Conservation (phyloP, 441 rosid genomes). For the Euphorbia schlechtendalii region DNA sequence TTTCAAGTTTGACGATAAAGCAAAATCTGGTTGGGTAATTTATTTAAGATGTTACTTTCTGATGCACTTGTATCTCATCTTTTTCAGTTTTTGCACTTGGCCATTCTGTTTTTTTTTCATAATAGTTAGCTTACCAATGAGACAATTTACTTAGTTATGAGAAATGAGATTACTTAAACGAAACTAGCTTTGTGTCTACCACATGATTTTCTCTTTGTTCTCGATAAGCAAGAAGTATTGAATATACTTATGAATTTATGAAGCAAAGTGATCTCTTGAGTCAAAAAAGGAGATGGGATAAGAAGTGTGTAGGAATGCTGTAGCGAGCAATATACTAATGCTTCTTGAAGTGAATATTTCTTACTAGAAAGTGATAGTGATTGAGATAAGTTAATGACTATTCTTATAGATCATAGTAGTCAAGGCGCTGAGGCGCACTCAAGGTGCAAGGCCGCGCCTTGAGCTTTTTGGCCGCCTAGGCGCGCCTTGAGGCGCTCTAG, state of each 20-base stretch:
- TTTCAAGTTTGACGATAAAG: slow-evolving; percentile 80
- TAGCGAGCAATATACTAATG: background rate
- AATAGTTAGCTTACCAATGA: slow-evolving; percentile 1
- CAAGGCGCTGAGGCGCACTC: too few species aligned
- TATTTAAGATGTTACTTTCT: slow-evolving; percentile 23
- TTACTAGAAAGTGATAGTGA: background rate
- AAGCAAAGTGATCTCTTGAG: background rate
- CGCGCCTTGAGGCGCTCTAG: too few species aligned
- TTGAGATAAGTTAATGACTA: background rate
- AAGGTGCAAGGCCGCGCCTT: too few species aligned
- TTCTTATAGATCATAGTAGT: too few species aligned
- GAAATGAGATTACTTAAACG: too few species aligned
- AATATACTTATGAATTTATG: background rate
- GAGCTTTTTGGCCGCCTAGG: too few species aligned
- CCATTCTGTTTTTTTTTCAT: background rate
- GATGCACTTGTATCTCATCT: slow-evolving; percentile 15
- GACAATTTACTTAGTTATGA: too few species aligned
- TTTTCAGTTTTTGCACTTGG: slow-evolving; percentile 1
- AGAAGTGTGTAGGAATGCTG: background rate
- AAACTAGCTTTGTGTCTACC: too few species aligned
- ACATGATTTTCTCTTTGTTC: background rate
- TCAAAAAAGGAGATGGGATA: background rate
- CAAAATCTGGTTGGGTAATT: slow-evolving; percentile 72
- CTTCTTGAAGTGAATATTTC: background rate
- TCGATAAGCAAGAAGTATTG: background rate